Evolutionary conservation across 352 stramenopile genomes (phyloP).

Genomic region (Phytopythium cucurbitacearum): DNA sequence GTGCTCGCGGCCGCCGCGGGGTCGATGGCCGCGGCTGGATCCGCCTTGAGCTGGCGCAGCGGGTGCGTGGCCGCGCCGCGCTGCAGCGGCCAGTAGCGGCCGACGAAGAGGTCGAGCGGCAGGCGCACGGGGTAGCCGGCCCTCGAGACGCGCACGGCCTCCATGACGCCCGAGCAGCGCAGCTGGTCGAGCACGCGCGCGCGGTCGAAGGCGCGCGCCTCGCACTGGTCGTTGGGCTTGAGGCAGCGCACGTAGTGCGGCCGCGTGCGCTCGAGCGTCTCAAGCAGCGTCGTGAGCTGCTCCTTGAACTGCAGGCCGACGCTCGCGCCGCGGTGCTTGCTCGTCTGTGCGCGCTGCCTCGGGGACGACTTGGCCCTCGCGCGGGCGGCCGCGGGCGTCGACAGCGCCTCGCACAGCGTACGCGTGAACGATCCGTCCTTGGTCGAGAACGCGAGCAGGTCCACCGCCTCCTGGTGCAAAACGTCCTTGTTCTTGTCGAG

Average conservation of each 20-base stretch:
- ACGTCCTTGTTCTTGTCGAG: conserved; percentile 88
- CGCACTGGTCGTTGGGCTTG: conserved; percentile 84
- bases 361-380: conserved; percentile 17
- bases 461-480: conserved; percentile 76
- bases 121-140: conserved; percentile 82
- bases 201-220: conserved; percentile 48
- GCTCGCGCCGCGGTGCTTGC: conserved; percentile 69
- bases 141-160: conserved; percentile 81
- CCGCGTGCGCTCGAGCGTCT: conserved; percentile 66
- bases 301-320: conserved; percentile 88
- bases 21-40: conserved; percentile 13
- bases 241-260: conserved; percentile 89
- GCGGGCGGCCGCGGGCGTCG: too few relatives aligned
- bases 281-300: conserved; percentile 67
- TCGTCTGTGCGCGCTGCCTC: conserved; percentile 22
- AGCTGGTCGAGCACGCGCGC: conserved; percentile 84
- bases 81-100: conserved; percentile 43
- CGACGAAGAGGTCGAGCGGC: conserved; percentile 67
- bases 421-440: conserved; percentile 71
- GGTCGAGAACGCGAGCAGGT: conserved; percentile 72
- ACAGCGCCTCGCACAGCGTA: conserved; percentile 45
- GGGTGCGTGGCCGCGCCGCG: conserved; percentile 30
- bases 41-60: conserved; percentile 23
- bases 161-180: conserved; percentile 80
- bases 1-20: neutral